Percentiles rank a stretch among this genome's conserved stretches.
These are phyloP conservation scores for Gaeumannomyces tritici DNA, from an alignment of 2,329 filamentous ascomycete genomes.

Conservation along the genomic window DNA sequence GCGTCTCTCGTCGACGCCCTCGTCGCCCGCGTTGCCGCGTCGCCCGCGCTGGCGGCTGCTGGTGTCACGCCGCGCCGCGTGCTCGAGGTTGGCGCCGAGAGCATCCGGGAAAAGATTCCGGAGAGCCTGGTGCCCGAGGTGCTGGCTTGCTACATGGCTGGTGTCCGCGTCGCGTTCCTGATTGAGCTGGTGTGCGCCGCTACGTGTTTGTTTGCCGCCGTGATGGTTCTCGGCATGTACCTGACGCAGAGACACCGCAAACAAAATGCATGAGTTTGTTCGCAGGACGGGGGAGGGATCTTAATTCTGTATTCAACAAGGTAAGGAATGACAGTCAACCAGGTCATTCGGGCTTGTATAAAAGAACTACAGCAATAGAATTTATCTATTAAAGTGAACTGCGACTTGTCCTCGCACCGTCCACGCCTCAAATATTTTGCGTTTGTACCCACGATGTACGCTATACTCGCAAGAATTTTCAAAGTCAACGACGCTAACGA, in stretches of 20 bases:
- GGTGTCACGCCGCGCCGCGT: neutral
- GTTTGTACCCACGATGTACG: too few relatives aligned
- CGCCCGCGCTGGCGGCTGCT: neutral
- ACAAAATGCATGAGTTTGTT: neutral
- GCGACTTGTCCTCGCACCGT: too few relatives aligned
- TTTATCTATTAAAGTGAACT: too few relatives aligned
- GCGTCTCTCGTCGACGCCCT: neutral
- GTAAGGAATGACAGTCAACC: too few relatives aligned
- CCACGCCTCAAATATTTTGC: too few relatives aligned
- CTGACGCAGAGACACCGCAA: neutral
- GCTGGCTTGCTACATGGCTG: neutral
- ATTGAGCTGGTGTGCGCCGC: slow-evolving; percentile 1
- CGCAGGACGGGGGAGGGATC: too few relatives aligned
- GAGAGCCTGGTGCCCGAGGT: neutral
- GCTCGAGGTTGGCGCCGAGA: neutral
- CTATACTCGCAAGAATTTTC: too few relatives aligned
- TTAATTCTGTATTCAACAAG: too few relatives aligned
- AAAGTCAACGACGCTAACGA: too few relatives aligned
- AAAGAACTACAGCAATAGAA: too few relatives aligned
- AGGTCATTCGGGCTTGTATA: too few relatives aligned
- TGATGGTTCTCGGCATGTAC: neutral
- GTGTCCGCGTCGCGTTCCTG: neutral
- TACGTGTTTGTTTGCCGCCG: neutral
- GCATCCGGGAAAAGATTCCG: neutral
- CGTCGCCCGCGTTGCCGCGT: neutral